Conservation (phyloP, 2,329 filamentous ascomycete species). For the Zymoseptoria passerinii region DNA sequence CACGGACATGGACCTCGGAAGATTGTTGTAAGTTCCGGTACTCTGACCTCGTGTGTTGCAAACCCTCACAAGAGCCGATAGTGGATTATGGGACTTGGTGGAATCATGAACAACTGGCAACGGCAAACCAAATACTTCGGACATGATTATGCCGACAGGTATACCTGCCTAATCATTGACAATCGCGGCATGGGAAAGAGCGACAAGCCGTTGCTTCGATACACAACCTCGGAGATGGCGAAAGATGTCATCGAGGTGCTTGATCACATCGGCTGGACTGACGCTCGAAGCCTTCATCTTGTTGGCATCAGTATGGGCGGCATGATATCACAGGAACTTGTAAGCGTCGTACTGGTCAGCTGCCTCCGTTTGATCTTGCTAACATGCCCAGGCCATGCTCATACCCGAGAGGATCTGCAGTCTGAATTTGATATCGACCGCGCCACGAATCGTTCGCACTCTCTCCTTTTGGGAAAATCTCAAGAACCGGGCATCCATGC, state of each 20-base stretch:
- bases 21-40: constrained; percentile 56
- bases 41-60: constrained; percentile 6
- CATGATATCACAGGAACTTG: constrained; percentile 84
- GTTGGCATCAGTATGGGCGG: constrained; percentile 78
- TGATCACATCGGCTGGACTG: constrained; percentile 61
- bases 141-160: constrained; percentile 57
- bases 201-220: constrained; percentile 67
- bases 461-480: constrained; percentile 55
- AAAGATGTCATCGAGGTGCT: constrained; percentile 63
- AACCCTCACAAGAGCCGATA: constrained; percentile 29
- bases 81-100: constrained; percentile 76
- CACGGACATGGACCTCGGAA: constrained; percentile 67
- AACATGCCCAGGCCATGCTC: constrained; percentile 25
- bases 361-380: background rate
- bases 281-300: constrained; percentile 54
- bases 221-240: constrained; percentile 80
- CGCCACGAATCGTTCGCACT: constrained; percentile 40
- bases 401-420: constrained; percentile 42
- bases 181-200: constrained; percentile 78
- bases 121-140: constrained; percentile 76
- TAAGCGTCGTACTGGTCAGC: constrained; percentile 25
- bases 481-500: constrained; percentile 46
- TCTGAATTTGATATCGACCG: constrained; percentile 45
- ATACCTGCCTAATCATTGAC: constrained; percentile 69
- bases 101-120: constrained; percentile 64